Conservation (phyloP, 306 rosid genomes). For the Acacia crassicarpa region DNA sequence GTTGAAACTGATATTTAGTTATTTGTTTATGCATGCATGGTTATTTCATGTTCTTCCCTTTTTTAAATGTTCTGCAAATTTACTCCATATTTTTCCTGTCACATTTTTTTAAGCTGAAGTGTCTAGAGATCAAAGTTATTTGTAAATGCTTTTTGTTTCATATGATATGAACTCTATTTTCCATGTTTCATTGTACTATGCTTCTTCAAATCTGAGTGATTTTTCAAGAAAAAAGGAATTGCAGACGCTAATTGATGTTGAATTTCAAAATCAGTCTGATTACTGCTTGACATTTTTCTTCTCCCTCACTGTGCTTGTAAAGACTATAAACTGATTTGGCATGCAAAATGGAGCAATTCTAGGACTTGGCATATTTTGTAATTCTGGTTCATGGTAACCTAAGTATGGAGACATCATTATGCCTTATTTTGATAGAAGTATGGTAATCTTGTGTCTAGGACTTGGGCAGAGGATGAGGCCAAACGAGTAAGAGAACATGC, state of each 20-base stretch:
- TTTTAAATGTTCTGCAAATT: neutral
- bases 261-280: neutral
- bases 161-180: neutral
- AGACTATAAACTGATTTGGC: neutral
- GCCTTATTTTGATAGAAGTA: neutral
- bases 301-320: neutral
- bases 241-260: neutral
- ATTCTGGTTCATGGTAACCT: neutral
- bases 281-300: neutral
- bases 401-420: neutral
- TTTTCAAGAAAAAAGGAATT: neutral
- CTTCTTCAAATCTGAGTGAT: neutral
- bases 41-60: neutral
- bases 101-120: neutral
- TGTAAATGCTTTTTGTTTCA: neutral
- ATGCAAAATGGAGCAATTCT: neutral
- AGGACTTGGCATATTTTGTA: neutral
- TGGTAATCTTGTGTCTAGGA: conserved; percentile 44
- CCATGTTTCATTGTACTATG: neutral
- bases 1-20: neutral
- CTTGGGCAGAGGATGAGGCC: conserved; percentile 99
- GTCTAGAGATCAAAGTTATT: neutral
- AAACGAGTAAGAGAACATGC: conserved; percentile 92
- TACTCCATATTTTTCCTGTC: neutral
- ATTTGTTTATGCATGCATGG: neutral